Conservation (phyloP, 2,329 filamentous ascomycete genomes). For the Trichoderma asperellum region DNA sequence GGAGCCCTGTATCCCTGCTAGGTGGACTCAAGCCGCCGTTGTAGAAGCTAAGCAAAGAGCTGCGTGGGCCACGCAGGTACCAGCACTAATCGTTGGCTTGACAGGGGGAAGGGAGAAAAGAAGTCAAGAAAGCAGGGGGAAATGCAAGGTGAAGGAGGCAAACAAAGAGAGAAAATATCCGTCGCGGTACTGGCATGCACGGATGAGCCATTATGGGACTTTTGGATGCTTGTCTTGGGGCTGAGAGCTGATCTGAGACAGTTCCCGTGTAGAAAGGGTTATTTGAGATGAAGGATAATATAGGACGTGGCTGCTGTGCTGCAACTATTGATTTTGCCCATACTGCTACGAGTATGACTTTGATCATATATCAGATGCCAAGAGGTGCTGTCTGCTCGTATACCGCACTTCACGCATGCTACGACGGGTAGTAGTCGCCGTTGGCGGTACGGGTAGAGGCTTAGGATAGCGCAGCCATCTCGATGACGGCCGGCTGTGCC, state of each 20-base stretch:
- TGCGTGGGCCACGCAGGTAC: background rate
- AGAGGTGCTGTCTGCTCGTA: background rate
- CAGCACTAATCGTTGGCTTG: constrained; percentile 2
- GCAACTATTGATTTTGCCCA: too few species aligned
- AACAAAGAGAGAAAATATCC: background rate
- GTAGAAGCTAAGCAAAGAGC: background rate
- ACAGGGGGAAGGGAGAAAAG: background rate
- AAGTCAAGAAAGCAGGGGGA: background rate
- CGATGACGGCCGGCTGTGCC: background rate
- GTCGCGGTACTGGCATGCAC: background rate
- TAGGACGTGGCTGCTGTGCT: too few species aligned
- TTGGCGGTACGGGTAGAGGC: background rate
- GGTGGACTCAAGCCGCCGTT: background rate
- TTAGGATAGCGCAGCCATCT: constrained; percentile 1
- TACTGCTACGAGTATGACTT: too few species aligned
- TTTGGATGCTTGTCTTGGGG: background rate
- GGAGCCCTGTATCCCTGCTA: constrained; percentile 10
- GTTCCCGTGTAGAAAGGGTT: background rate
- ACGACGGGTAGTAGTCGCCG: background rate
- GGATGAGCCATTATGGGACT: background rate
- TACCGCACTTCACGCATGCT: background rate
- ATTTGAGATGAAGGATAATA: background rate
- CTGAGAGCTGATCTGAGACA: background rate
- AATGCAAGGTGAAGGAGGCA: background rate
- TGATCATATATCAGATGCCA: constrained; percentile 9